Conservation (phyloP, 2,329 filamentous ascomycete genomes). For the Aspergillus bombycis region DNA sequence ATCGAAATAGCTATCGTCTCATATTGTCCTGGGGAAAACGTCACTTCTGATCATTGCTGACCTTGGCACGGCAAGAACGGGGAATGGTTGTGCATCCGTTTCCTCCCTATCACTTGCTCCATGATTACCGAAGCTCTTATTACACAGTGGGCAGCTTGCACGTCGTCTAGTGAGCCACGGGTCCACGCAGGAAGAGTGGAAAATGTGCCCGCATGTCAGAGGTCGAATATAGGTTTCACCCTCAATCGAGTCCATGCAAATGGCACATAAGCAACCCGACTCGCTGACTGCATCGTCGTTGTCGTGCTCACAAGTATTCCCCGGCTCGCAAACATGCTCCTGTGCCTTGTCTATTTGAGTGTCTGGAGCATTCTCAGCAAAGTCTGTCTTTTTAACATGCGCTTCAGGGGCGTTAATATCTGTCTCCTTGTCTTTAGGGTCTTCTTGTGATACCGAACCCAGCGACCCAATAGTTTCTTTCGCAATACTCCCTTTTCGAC, state of each 20-base stretch:
- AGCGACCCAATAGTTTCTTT: conserved; percentile 6
- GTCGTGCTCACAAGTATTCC: not conserved
- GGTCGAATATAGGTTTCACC: conserved; percentile 94
- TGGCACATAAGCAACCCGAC: conserved; percentile 65
- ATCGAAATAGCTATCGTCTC: not conserved
- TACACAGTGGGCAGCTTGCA: conserved; percentile 95
- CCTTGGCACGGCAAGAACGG: not conserved
- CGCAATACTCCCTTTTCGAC: not conserved
- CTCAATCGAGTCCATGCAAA: conserved; percentile 90
- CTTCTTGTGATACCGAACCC: not conserved
- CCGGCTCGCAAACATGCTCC: not conserved
- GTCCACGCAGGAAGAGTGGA: conserved; percentile 92
- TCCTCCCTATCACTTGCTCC: not conserved
- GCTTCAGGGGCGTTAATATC: not conserved
- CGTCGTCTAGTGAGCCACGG: conserved; percentile 93
- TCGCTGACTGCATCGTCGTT: conserved; percentile 5
- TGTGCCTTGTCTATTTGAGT: not conserved
- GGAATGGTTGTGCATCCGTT: not conserved
- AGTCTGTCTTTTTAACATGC: not conserved
- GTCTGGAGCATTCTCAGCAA: not conserved
- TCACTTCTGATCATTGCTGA: conserved; percentile 1
- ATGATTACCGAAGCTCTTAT: conserved; percentile 44
- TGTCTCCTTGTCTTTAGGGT: not conserved
- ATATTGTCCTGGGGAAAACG: not conserved
- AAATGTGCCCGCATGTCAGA: conserved; percentile 92